These are phyloP conservation scores for Arabidopsis suecica DNA, from an alignment of 345 rosid species.

Conservation along the genomic window DNA sequence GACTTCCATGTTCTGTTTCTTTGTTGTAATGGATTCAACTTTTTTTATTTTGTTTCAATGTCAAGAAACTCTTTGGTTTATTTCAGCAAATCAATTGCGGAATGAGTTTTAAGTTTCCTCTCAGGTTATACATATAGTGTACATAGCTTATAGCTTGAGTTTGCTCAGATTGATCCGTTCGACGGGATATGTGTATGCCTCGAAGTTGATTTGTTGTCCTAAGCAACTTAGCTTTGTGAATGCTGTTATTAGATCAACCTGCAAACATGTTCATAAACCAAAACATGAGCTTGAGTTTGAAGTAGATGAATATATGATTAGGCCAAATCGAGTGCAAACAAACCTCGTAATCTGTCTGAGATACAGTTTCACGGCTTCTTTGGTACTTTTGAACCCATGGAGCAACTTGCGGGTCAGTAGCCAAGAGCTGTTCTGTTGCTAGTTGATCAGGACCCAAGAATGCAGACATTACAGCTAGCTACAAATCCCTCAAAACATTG, in stretches of 20 bases:
- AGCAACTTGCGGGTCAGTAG: slow-evolving; percentile 67
- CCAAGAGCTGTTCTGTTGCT: slow-evolving; percentile 73
- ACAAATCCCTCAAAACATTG: slow-evolving; percentile 6
- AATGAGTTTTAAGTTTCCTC: slow-evolving; percentile 5
- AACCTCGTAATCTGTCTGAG: slow-evolving; percentile 93
- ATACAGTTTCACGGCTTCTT: slow-evolving; percentile 91
- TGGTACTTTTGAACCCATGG: slow-evolving; percentile 94
- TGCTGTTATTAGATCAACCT: slow-evolving; percentile 95
- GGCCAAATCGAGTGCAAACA: slow-evolving; percentile 1
- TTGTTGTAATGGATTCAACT: slow-evolving; percentile 30
- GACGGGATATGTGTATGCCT: slow-evolving; percentile 80
- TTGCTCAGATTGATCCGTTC: slow-evolving; percentile 69
- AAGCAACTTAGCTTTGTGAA: slow-evolving; percentile 76
- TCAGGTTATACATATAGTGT: slow-evolving; percentile 12
- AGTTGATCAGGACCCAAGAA: slow-evolving; percentile 94
- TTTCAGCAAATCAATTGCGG: not conserved
- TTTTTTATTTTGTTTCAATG: not conserved
- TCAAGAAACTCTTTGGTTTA: slow-evolving; percentile 9
- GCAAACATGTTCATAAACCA: slow-evolving; percentile 20
- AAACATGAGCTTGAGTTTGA: not conserved
- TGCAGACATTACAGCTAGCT: slow-evolving; percentile 94
- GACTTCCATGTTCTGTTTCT: not conserved
- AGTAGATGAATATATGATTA: not conserved
- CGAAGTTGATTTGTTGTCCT: slow-evolving; percentile 90
- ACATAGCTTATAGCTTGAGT: slow-evolving; percentile 61